A percentile compares a stretch with the other conserved stretches of the same genome.
Conservation (phyloP, 2,329 filamentous ascomycete species). For the Balansia obtecta region DNA sequence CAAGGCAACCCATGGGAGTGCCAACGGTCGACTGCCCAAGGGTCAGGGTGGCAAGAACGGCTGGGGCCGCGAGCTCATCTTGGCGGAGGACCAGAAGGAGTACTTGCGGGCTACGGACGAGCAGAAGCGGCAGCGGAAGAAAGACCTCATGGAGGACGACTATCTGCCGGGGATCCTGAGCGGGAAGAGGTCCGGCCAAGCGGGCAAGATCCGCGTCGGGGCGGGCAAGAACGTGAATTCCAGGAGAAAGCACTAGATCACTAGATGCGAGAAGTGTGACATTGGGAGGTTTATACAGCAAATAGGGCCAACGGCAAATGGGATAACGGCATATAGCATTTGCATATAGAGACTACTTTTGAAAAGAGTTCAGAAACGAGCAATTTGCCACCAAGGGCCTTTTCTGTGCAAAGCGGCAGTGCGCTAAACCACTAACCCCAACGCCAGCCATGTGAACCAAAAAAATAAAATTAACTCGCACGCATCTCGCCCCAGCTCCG, state of each 20-base stretch:
- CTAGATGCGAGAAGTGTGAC: no score
- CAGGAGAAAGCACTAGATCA: constrained; percentile 43
- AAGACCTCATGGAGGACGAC: constrained; percentile 90
- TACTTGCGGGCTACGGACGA: constrained; percentile 53
- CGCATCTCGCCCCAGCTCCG: no score
- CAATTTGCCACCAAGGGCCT: no score
- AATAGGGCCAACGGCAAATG: not conserved
- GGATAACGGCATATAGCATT: not conserved
- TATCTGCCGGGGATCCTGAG: constrained; percentile 77
- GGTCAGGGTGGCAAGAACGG: constrained; percentile 69
- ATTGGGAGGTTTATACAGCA: not conserved
- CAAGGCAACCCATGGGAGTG: constrained; percentile 70
- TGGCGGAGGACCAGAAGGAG: constrained; percentile 95
- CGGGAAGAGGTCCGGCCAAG: constrained; percentile 54
- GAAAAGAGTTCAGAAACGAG: no score
- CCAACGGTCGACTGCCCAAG: constrained; percentile 62
- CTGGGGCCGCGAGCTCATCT: constrained; percentile 73
- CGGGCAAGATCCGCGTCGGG: constrained; percentile 65
- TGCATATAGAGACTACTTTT: not conserved
- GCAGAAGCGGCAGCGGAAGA: constrained; percentile 54
- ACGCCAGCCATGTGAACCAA: not conserved
- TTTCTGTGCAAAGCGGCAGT: not conserved
- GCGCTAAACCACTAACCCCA: not conserved
- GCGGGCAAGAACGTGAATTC: constrained; percentile 81
- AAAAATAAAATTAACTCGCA: no score